phyloP scores from a whole-genome alignment of 257 asterid genomes.

The Schizonepeta tenuifolia region DNA sequence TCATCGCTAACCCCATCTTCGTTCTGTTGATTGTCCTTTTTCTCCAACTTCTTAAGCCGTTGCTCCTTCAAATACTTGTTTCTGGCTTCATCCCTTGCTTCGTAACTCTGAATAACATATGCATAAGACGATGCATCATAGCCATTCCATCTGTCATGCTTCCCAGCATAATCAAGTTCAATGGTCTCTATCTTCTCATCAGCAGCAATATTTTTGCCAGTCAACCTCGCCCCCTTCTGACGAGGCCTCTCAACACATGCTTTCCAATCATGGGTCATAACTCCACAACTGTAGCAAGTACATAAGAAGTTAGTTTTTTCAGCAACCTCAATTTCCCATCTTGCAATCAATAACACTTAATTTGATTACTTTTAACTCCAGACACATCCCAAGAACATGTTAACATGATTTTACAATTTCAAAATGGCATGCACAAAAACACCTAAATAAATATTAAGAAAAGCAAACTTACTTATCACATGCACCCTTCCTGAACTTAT shows the following conservation, averaged over 20 bases:
- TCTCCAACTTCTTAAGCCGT: slow-evolving; percentile 84
- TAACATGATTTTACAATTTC: no score
- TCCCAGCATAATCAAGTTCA: slow-evolving; percentile 95
- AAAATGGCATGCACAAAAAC: no score
- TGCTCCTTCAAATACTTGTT: slow-evolving; percentile 78
- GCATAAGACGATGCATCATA: slow-evolving; percentile 81
- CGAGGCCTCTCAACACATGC: slow-evolving; percentile 88
- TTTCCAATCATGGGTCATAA: slow-evolving; percentile 72
- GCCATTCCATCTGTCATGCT: slow-evolving; percentile 96
- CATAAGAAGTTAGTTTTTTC: not conserved
- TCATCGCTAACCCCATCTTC: slow-evolving; percentile 80
- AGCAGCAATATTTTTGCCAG: slow-evolving; percentile 65
- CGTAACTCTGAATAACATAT: slow-evolving; percentile 72
- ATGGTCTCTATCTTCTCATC: slow-evolving; percentile 88
- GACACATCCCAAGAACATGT: no score
- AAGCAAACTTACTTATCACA: slow-evolving; percentile 72
- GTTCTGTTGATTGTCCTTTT: slow-evolving; percentile 54
- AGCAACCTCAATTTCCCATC: no score
- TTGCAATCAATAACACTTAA: no score
- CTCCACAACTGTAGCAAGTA: slow-evolving; percentile 73
- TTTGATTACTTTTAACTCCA: no score
- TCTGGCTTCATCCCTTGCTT: slow-evolving; percentile 95
- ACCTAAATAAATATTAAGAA: no score
- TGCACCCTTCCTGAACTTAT: slow-evolving; percentile 80
- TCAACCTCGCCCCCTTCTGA: slow-evolving; percentile 76